Percentiles rank a stretch among this genome's conserved stretches.
Conservation (phyloP, 2,329 filamentous ascomycete genomes). For the Tolypocladium amazonense region DNA sequence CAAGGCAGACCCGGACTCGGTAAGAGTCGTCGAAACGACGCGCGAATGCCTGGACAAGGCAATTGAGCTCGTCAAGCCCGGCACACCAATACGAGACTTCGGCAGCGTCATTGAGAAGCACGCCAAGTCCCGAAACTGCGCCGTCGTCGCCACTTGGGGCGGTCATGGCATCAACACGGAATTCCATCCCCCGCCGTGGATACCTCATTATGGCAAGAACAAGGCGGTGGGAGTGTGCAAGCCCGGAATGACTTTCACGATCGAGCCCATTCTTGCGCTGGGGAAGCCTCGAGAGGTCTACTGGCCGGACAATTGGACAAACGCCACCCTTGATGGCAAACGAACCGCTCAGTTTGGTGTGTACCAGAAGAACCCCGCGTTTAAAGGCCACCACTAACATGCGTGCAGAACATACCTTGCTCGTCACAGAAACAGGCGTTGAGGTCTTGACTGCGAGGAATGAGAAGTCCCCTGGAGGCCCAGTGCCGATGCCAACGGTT, state of each 20-base stretch:
- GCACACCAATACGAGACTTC: slow-evolving; percentile 83
- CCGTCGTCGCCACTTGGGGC: slow-evolving; percentile 90
- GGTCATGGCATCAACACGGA: slow-evolving; percentile 90
- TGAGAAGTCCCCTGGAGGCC: slow-evolving; percentile 64
- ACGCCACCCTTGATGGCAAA: slow-evolving; percentile 81
- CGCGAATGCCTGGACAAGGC: slow-evolving; percentile 83
- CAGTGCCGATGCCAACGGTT: slow-evolving; percentile 13
- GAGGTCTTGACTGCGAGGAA: slow-evolving; percentile 70
- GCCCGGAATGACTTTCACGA: slow-evolving; percentile 96
- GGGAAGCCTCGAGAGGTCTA: slow-evolving; percentile 88
- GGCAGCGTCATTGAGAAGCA: slow-evolving; percentile 94
- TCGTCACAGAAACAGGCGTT: slow-evolving; percentile 74
- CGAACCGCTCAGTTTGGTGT: slow-evolving; percentile 85
- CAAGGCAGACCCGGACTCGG: slow-evolving; percentile 70
- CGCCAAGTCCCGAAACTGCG: slow-evolving; percentile 75
- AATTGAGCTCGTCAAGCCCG: slow-evolving; percentile 86
- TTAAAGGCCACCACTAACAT: slow-evolving; percentile 9
- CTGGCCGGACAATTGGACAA: slow-evolving; percentile 99
- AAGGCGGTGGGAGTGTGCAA: slow-evolving; percentile 93
- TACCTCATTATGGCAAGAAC: slow-evolving; percentile 97
- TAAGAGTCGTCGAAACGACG: slow-evolving; percentile 83
- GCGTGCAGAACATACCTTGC: slow-evolving; percentile 60
- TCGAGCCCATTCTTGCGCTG: slow-evolving; percentile 95
- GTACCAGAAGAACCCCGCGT: slow-evolving; percentile 12
- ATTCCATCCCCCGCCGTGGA: slow-evolving; percentile 88